phyloP scores from a whole-genome alignment of 768 basidiomycete species.

The Lactarius hengduanensis region DNA sequence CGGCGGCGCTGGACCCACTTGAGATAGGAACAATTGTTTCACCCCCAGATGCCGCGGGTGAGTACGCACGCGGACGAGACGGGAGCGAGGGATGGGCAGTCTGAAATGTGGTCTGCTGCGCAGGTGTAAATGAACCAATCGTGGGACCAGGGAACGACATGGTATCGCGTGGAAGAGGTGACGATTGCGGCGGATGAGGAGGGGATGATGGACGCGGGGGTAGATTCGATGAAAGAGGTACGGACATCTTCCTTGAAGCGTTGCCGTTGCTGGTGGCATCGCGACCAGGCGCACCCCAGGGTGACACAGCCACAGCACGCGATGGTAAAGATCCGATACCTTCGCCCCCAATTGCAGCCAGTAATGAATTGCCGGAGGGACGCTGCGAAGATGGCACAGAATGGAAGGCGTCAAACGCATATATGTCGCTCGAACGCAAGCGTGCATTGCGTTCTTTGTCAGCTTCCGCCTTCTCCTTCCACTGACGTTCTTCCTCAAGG shows the following conservation, averaged over 20 bases:
- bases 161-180: slow-evolving; percentile 32
- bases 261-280: slow-evolving; percentile 1
- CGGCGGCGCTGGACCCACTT: slow-evolving; percentile 46
- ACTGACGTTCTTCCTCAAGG: slow-evolving; percentile 55
- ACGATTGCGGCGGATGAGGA: slow-evolving; percentile 28
- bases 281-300: slow-evolving; percentile 23
- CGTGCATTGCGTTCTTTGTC: slow-evolving; percentile 37
- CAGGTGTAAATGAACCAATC: slow-evolving; percentile 35
- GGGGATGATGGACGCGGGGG: slow-evolving; percentile 32
- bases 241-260: slow-evolving; percentile 31
- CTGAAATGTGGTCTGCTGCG: slow-evolving; percentile 31
- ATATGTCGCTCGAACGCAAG: slow-evolving; percentile 42
- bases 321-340: slow-evolving; percentile 12
- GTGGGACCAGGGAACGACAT: slow-evolving; percentile 19
- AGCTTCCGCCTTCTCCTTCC: slow-evolving; percentile 50
- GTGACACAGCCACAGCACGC: slow-evolving; percentile 20
- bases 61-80: slow-evolving; percentile 34
- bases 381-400: slow-evolving; percentile 48
- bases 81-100: slow-evolving; percentile 34
- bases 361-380: slow-evolving; percentile 35
- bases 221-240: slow-evolving; percentile 28
- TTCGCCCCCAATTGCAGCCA: slow-evolving; percentile 32
- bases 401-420: slow-evolving; percentile 79
- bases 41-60: slow-evolving; percentile 28
- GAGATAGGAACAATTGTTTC: slow-evolving; percentile 40